These are phyloP conservation scores for Lumnitzera littorea DNA, from an alignment of 345 rosid genomes.

Conservation along the genomic window DNA sequence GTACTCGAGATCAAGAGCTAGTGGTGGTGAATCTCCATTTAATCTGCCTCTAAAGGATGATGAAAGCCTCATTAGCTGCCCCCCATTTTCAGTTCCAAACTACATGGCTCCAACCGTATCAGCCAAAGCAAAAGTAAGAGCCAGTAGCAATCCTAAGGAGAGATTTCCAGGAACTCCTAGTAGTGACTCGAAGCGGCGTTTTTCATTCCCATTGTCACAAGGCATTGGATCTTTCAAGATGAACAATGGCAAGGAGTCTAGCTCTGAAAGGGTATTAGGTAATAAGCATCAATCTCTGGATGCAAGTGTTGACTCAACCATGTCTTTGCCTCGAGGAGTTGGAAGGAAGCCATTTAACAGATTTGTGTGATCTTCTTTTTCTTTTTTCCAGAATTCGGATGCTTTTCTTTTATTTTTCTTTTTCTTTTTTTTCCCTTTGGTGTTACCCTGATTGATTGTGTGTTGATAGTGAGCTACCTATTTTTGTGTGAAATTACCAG, in stretches of 20 bases:
- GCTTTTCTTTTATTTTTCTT: slow-evolving; percentile 11
- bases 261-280: slow-evolving; percentile 22
- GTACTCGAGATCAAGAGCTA: slow-evolving; percentile 55
- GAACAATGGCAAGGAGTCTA: slow-evolving; percentile 67
- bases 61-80: slow-evolving; percentile 92
- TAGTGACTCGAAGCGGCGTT: slow-evolving; percentile 62
- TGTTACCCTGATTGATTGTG: slow-evolving; percentile 31
- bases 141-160: slow-evolving; percentile 69
- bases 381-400: not conserved
- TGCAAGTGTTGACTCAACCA: slow-evolving; percentile 70
- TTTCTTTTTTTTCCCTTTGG: slow-evolving; percentile 6
- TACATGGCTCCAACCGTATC: slow-evolving; percentile 87
- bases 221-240: slow-evolving; percentile 72
- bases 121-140: slow-evolving; percentile 70
- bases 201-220: slow-evolving; percentile 61
- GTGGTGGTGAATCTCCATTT: slow-evolving; percentile 47
- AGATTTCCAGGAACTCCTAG: slow-evolving; percentile 51
- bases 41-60: slow-evolving; percentile 61
- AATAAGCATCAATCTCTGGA: slow-evolving; percentile 35
- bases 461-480: slow-evolving; percentile 33
- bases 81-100: slow-evolving; percentile 78
- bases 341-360: slow-evolving; percentile 88
- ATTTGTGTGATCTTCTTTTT: slow-evolving; percentile 65
- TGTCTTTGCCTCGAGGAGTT: slow-evolving; percentile 65
- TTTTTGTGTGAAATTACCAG: slow-evolving; percentile 20